phyloP scores from a whole-genome alignment of 139 green algal species.

The Tetradesmus lagerheimii region DNA sequence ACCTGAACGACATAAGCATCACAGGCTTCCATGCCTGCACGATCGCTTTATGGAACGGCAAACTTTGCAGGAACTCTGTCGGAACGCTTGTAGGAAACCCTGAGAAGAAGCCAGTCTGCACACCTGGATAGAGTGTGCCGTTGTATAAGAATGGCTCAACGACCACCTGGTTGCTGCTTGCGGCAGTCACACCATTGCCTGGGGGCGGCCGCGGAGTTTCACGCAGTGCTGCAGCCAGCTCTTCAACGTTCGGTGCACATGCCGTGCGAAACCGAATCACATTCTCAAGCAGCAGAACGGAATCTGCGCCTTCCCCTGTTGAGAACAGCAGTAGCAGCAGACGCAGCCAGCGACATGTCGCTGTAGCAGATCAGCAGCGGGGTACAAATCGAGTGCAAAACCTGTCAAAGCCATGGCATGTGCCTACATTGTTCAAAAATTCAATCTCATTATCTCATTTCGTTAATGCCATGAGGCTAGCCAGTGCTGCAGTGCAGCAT shows the following conservation, averaged over 20 bases:
- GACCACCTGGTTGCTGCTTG: background rate
- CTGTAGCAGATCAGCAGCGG: background rate
- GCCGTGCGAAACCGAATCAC: constrained; percentile 3
- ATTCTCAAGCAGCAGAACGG: background rate
- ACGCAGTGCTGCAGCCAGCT: background rate
- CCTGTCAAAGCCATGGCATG: too few species aligned
- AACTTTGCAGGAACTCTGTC: too few species aligned
- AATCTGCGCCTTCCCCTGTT: background rate
- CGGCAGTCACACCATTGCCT: background rate
- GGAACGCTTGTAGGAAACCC: too few species aligned
- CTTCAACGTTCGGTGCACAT: constrained; percentile 12
- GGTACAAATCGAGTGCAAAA: too few species aligned
- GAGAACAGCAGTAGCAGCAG: background rate
- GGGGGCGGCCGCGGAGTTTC: background rate
- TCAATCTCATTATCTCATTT: too few species aligned
- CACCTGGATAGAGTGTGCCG: background rate
- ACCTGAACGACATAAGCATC: too few species aligned
- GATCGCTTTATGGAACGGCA: too few species aligned
- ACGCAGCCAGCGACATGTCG: background rate
- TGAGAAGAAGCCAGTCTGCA: background rate
- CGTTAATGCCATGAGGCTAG: too few species aligned
- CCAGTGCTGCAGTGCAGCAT: too few species aligned
- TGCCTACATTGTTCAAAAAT: too few species aligned
- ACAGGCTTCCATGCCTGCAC: too few species aligned
- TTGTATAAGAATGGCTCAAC: background rate